A percentile compares a stretch with the other conserved stretches of the same genome.
Evolutionary conservation across 2,329 filamentous ascomycete genomes (phyloP).

Genomic region (Colletotrichum sp.): DNA sequence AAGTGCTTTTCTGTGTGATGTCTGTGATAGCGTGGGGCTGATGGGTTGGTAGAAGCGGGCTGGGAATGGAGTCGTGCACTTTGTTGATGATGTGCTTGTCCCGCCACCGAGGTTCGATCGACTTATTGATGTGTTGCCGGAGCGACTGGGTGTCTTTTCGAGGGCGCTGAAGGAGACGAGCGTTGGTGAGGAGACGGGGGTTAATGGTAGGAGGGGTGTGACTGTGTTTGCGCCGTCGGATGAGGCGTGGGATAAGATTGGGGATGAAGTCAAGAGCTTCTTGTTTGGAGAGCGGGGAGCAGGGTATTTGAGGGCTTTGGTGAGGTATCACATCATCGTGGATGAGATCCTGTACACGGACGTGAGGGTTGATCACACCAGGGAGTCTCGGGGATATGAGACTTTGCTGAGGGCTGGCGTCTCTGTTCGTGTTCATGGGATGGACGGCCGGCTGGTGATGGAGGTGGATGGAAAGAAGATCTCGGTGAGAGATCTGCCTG

Average conservation of each 20-base stretch:
- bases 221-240: constrained; percentile 10
- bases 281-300: not conserved
- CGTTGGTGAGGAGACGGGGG: not conserved
- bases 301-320: not conserved
- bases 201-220: not conserved
- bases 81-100: constrained; percentile 11
- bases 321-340: not conserved
- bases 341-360: not conserved
- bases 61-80: not conserved
- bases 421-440: not conserved
- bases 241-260: not conserved
- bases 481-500: not conserved
- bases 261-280: not conserved
- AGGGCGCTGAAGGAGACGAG: not conserved
- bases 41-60: not conserved
- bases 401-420: not conserved
- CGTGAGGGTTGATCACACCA: not conserved
- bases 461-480: not conserved
- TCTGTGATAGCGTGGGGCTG: not conserved
- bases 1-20: not conserved
- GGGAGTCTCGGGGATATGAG: no score
- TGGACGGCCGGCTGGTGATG: no score
- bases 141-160: not conserved
- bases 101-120: constrained; percentile 3
- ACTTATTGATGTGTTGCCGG: not conserved